Base-by-base conservation (phyloP, 768 basidiomycete genomes). In the Tulasnella sp. region DNA sequence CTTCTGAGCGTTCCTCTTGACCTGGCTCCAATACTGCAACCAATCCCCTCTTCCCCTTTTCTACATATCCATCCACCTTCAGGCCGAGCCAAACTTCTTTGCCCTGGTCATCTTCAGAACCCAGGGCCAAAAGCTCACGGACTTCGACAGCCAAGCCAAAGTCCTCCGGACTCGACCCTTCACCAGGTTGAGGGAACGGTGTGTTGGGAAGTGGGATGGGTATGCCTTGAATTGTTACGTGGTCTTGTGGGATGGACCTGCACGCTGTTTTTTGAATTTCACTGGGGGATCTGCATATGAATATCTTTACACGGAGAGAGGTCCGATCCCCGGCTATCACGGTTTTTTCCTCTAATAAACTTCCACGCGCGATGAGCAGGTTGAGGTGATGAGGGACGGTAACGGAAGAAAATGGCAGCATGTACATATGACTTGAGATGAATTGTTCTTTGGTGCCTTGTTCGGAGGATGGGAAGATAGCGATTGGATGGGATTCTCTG, bases 161-260 rank as follows among this genome's bases (percentile, higher is more conserved):
- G 0, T 92, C 92, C 77, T 93, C 92, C 11, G 91, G 91, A 82
- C 94, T 92, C 0, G 88, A 83, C 0, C 93, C 93, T 83, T 91
- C 90, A 20, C 88, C 83, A 18, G 92, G 91, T 0, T 88, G 84
- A 6, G 93, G 93, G 80, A 93, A 94, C 15, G 85, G 83, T 57
- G 83, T 84, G 2, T 86, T 88, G 15, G 86, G 85, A 13, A 86
- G 81, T 35, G 91, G 90, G 80, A 87, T 87, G 0, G 93, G 93
- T 10, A 95, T 84, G 9, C 93, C 87, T 82, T 87, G 37, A 16
- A 76, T 32, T 11, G 55, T 76, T 29, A 18, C 26, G 11, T 42
- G 71, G 20, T n/a, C n/a, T n/a, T 2, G 23, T 15, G 57, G 13
- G 32, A 76, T 16, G 11, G 4, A 35, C 35, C 13, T 16, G 37